Conservation (phyloP, 768 basidiomycete species). For the Kwoniella dendrophila region DNA sequence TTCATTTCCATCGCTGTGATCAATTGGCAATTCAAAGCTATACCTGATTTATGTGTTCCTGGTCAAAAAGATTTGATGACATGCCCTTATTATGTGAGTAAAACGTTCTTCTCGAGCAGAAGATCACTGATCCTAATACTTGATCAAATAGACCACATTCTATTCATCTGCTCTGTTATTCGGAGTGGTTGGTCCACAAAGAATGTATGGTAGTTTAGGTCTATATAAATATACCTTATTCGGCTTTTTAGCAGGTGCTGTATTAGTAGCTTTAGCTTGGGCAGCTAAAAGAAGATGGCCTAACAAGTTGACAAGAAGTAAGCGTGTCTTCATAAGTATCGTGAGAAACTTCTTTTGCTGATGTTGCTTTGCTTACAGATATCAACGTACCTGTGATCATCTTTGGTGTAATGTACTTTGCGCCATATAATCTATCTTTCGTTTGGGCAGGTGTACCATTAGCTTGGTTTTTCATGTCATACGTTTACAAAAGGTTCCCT, state of each 20-base stretch:
- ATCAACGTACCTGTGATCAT: constrained; percentile 66
- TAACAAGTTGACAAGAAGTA: constrained; percentile 6
- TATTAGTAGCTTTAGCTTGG: constrained; percentile 79
- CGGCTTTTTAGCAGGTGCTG: constrained; percentile 73
- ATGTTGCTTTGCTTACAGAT: constrained; percentile 56
- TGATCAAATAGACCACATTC: constrained; percentile 48
- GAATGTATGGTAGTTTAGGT: constrained; percentile 53
- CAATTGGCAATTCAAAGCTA: constrained; percentile 52
- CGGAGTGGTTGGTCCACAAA: constrained; percentile 55
- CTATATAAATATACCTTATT: constrained; percentile 63
- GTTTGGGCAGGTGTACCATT: constrained; percentile 30
- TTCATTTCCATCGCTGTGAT: constrained; percentile 56
- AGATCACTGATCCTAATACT: not conserved
- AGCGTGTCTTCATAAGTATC: not conserved
- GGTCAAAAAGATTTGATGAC: constrained; percentile 53
- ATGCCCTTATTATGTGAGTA: constrained; percentile 66
- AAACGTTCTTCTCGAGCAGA: constrained; percentile 1
- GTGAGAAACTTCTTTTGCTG: too few relatives aligned
- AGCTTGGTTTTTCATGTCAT: constrained; percentile 33
- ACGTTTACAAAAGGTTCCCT: constrained; percentile 29
- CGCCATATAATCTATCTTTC: constrained; percentile 57
- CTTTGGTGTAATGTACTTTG: constrained; percentile 66
- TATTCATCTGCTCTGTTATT: constrained; percentile 54
- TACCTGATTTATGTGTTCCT: constrained; percentile 56
- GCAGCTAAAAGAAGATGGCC: constrained; percentile 67